phyloP scores from a whole-genome alignment of 2,329 filamentous ascomycete genomes.

The Fusarium anguioides region DNA sequence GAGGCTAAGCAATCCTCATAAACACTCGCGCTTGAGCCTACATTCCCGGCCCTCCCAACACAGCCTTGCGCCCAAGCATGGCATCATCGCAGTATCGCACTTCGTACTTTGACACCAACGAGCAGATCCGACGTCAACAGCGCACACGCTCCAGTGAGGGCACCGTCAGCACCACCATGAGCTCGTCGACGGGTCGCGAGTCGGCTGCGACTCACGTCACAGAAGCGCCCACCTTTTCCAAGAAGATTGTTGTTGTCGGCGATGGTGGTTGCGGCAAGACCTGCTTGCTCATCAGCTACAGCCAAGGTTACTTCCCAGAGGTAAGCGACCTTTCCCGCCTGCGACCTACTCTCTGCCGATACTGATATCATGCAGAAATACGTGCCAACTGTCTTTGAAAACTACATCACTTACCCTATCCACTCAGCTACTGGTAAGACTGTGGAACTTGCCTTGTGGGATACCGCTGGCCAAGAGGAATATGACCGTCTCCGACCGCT shows the following conservation, averaged over 20 bases:
- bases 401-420: conserved; percentile 98
- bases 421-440: conserved; percentile 91
- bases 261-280: conserved; percentile 99
- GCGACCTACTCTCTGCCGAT: neutral
- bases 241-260: conserved; percentile 99
- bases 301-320: conserved; percentile 98
- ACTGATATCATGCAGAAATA: conserved; percentile 79
- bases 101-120: conserved; percentile 61
- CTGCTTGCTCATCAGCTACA: conserved; percentile 97
- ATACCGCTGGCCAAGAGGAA: conserved; percentile 98
- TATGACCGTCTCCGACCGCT: conserved; percentile 96
- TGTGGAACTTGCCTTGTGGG: conserved; percentile 96
- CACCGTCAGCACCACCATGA: conserved; percentile 87
- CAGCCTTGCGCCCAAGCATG: conserved; percentile 54
- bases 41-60: conserved; percentile 16
- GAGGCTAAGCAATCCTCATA: conserved; percentile 6
- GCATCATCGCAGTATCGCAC: conserved; percentile 66
- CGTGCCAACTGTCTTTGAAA: conserved; percentile 98
- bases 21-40: conserved; percentile 38
- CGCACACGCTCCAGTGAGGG: conserved; percentile 83
- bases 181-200: conserved; percentile 78
- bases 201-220: conserved; percentile 87
- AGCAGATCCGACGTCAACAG: conserved; percentile 58
- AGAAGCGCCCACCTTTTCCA: conserved; percentile 92
- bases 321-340: conserved; percentile 60